Evolutionary conservation across 2,329 filamentous ascomycete species (phyloP), one percentile per base, ranked within the genome.

Genomic region (Ustulina deusta): DNA sequence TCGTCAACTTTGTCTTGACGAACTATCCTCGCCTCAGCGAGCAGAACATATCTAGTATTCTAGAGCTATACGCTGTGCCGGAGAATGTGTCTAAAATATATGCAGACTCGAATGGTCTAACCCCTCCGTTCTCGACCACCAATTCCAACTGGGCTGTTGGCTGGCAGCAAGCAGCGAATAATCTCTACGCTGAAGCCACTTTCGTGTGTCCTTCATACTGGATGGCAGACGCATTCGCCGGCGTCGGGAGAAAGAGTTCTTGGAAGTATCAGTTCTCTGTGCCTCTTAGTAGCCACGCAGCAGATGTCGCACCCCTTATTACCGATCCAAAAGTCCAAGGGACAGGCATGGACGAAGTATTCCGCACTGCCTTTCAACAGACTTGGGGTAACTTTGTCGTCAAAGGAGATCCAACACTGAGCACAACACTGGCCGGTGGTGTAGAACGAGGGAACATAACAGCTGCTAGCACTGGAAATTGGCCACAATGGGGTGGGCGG

Each of bases 141-240:
- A 80, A 85, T 46, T 84, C 83, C 22, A 78, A 79, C 34, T 80
- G 81, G 38, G 85, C 79, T 1, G 83, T 81, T 1, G 86, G 86
- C 27, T 85, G 86, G 72, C 86, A 88, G 69, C 86, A 89, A 71
- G 81, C 83, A 29, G 84, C 81, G 9, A 77, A 81, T 66, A 85
- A 87, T 72, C 82, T 89, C 55, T 85, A 84, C 69, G 85, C 83
- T 48, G 87, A 89, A 74, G 79, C 82, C 0, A 85, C 84, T 1
- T 88, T 88, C 67, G 79, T 84, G 49, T 89, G 87, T 73, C 83
- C 86, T 0, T 81, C 83, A 0, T 87, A 88, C 75, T 88, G 85
- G 86, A 76, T 88, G 63, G 82, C 83, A 1, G 79, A 83, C 40
- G 84, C 84, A 2, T 88, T 81, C 66, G 73, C 78, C 59, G 20